Evolutionary conservation across 2,329 filamentous ascomycete genomes (phyloP), one percentile per base, ranked within the genome.

Genomic region (Colletotrichum sp.): DNA sequence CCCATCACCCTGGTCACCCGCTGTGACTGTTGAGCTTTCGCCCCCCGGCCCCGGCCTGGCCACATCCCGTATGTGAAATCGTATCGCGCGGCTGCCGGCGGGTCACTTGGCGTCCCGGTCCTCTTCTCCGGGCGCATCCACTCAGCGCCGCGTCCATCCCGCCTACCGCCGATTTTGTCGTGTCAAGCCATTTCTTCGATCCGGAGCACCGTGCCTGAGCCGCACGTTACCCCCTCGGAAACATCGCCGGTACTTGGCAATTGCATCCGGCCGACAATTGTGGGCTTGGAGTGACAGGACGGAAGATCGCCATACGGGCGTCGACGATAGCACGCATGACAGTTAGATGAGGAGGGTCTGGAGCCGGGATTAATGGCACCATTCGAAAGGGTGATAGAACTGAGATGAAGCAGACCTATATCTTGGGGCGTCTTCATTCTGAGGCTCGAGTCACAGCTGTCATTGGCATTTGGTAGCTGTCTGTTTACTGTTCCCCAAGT

Each of bases 81-180:
- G 67, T 27, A 61, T 64, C 30, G 62, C 28, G 61, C 66, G 39
- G 56, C 27, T 64, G 36, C 66, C 71, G 56, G 71, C 56, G 39
- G 56, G 6, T n/a, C 56, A 39, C 66, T 73, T 73, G 71, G 66
- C 71, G 39, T 62, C 22, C 70, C 65, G 71, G 56, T 52, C 71
- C 39, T 58, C 48, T 18, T 39, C 32, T 28, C 67, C 71, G 71
- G 15, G 16, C 65, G 22, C n/a, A 60, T 48, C 71, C 67, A 71
- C 71, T 18, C 25, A 18, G 15, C 32, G 66, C 43, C 71, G 71
- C 22, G n/a, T n/a, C 43, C 43, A 52, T 22, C 48, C 71, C 71
- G 65, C 67, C 27, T 30, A n/a, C 58, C 67, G 67, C 39, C 58
- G 58, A 9, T 36, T 10, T 34, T 52, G 16, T 52, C n/a, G 25